Evolutionary conservation across 768 basidiomycete species (phyloP), one percentile per base, ranked within the genome.

Genomic region (Candolleomyces efflorescens): DNA sequence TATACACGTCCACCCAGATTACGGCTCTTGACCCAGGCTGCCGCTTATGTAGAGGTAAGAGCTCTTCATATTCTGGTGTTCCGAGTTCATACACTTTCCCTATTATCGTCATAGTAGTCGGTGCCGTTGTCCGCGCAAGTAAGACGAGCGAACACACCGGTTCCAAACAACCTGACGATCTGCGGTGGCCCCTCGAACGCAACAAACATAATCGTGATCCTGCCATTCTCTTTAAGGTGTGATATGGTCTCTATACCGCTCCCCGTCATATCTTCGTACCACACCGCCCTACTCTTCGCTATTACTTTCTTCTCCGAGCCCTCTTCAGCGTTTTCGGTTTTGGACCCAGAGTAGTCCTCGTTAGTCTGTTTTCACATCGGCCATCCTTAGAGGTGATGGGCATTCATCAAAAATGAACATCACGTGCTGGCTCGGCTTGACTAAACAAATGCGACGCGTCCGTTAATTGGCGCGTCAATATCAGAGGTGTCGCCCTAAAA

Each of bases 241-340:
- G 85, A 72, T 45, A 85, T 78, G 0, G 83, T 86, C 67, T 85
- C 85, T 39, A 78, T 64, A 9, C 83, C 56, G 62, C 83, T 85
- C 7, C 86, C 86, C 7, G 79, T 82, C 60, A 85, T 70, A 63
- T 88, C 85, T 61, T 87, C 84, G 61, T 88, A 87, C 85, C 86
- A 87, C 10, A 83, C 81, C 22, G 67, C 73, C 24, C 72, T 80
- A 39, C 73, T 66, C 53, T 78, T 69, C 17, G 10, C 17, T 13
- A 15, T 13, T 4, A 27, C 23, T 12, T 22, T 49, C 37, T 59
- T 59, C 20, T 15, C 24, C 20, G 20, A 22, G 24, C 9, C 27
- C 12, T 38, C 55, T 2, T 15, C 32, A n/a, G n/a, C n/a, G n/a
- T n/a, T n/a, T n/a, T n/a, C n/a, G n/a, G n/a, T n/a, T n/a, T n/a